phyloP scores from a whole-genome alignment of 306 rosid genomes.

The Prunus salicina region DNA sequence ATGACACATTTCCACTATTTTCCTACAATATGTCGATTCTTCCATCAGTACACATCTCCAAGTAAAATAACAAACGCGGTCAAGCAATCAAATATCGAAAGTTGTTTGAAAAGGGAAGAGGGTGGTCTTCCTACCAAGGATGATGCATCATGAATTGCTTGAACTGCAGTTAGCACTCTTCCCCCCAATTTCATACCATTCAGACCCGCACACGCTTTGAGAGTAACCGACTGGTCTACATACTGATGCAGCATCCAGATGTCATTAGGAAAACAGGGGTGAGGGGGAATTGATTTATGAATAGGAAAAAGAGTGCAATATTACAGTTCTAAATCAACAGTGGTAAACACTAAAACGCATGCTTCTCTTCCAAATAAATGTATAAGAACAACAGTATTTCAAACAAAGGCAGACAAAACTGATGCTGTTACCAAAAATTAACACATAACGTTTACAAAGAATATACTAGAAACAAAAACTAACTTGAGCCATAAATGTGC shows the following conservation, averaged over 20 bases:
- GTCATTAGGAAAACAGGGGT: constrained; percentile 19
- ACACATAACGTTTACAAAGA: not conserved
- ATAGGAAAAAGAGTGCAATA: not conserved
- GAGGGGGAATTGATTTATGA: not conserved
- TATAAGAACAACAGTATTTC: not conserved
- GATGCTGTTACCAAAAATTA: not conserved
- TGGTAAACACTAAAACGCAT: not conserved
- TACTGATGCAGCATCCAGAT: constrained; percentile 53
- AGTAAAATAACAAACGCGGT: not conserved
- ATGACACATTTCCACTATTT: constrained; percentile 35
- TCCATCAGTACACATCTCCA: constrained; percentile 18
- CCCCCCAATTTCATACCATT: constrained; percentile 89
- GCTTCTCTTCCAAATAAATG: not conserved
- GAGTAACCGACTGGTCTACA: constrained; percentile 65
- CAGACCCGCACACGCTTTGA: constrained; percentile 86
- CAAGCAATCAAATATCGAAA: not conserved
- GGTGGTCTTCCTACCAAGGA: constrained; percentile 44
- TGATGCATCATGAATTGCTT: constrained; percentile 45
- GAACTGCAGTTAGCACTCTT: constrained; percentile 69
- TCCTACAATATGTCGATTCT: constrained; percentile 44
- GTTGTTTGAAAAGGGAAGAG: not conserved
- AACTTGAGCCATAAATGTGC: constrained; percentile 9
- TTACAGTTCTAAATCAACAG: not conserved
- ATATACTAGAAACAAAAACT: not conserved
- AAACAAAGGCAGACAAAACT: not conserved